Percentiles rank a stretch among this genome's conserved stretches.
Evolutionary conservation across 2,329 filamentous ascomycete genomes (phyloP).

Genomic region (Sarocladium strictum): DNA sequence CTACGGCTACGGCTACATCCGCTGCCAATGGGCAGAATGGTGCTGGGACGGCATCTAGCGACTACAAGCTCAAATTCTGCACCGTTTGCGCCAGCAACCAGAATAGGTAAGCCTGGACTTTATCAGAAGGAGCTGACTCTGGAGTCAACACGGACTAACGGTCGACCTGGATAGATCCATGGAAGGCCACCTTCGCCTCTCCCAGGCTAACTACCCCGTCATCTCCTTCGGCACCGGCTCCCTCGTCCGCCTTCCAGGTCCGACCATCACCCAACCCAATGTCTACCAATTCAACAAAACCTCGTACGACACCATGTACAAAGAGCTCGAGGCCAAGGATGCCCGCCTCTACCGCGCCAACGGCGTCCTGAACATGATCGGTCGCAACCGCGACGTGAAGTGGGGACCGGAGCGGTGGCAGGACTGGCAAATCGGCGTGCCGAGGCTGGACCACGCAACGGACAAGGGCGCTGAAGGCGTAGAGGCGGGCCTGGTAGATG

Average conservation of each 20-base stretch:
- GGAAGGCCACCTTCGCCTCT: constrained; percentile 95
- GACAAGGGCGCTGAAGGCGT: constrained; percentile 76
- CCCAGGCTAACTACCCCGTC: constrained; percentile 82
- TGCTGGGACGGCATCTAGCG: constrained; percentile 44
- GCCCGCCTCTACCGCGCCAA: constrained; percentile 83
- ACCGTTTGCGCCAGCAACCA: constrained; percentile 99
- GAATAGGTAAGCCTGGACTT: no score
- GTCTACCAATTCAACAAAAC: constrained; percentile 98
- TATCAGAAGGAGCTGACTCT: no score
- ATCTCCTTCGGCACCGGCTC: constrained; percentile 97
- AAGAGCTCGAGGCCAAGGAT: constrained; percentile 83
- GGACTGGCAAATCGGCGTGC: constrained; percentile 87
- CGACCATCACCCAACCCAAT: constrained; percentile 87
- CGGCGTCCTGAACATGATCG: constrained; percentile 91
- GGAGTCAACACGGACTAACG: no score
- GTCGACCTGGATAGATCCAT: constrained; percentile 42
- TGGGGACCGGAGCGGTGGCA: constrained; percentile 97
- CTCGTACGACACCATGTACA: constrained; percentile 91
- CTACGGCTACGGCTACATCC: constrained; percentile 15
- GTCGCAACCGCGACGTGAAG: constrained; percentile 85
- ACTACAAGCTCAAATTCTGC: constrained; percentile 90
- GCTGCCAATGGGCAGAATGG: constrained; percentile 32
- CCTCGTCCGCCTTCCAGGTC: constrained; percentile 86
- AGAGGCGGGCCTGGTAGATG: constrained; percentile 83
- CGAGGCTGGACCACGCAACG: constrained; percentile 67